phyloP scores from a whole-genome alignment of 306 rosid species.

The Medicago ruthenica region DNA sequence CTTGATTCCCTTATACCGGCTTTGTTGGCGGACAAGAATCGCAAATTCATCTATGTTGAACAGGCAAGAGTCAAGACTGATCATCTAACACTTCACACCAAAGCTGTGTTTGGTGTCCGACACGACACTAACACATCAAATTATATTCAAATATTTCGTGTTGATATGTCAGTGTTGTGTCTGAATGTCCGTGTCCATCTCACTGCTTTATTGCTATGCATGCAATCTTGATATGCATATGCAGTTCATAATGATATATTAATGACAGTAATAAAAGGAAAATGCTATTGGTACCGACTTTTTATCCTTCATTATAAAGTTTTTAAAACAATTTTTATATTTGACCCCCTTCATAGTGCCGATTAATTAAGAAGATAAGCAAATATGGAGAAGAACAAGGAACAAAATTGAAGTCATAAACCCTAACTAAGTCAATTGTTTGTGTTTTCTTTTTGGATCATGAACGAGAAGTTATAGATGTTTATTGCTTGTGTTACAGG shows the following conservation, averaged over 20 bases:
- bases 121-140: too few relatives aligned
- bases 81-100: background rate
- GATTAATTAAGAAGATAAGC: background rate
- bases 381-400: background rate
- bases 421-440: background rate
- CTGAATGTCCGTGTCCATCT: background rate
- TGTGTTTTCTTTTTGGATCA: background rate
- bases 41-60: constrained; percentile 84
- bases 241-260: too few relatives aligned
- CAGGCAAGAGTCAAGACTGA: constrained; percentile 50
- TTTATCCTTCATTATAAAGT: too few relatives aligned
- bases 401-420: background rate
- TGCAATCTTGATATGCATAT: background rate
- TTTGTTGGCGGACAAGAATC: constrained; percentile 72
- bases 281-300: background rate
- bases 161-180: background rate
- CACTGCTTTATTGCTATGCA: background rate
- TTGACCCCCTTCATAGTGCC: background rate
- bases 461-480: constrained; percentile 5
- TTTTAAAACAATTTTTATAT: background rate
- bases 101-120: too few relatives aligned
- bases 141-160: too few relatives aligned
- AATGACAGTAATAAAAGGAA: too few relatives aligned
- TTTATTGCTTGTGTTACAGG: constrained; percentile 49
- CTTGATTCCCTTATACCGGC: constrained; percentile 73